Conservation (phyloP, 1,284 basidiomycete genomes). For the Rhodotorula sp. region DNA sequence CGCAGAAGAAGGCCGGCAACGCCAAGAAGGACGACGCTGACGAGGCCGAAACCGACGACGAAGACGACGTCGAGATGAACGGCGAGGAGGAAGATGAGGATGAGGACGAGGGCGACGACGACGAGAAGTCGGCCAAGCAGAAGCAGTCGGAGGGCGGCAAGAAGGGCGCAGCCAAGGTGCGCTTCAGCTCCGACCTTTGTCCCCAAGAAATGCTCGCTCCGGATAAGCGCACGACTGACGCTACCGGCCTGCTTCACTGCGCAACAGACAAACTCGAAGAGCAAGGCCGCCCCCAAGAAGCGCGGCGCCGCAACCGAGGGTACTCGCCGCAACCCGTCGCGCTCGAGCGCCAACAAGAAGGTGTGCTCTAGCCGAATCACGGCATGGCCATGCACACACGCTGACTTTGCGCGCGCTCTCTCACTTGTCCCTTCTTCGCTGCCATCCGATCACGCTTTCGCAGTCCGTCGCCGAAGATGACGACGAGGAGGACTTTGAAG, state of each 20-base stretch:
- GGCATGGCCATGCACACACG: no score
- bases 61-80: conserved; percentile 1
- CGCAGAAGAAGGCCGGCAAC: background rate
- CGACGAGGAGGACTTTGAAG: conserved; percentile 12
- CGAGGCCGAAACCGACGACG: conserved; percentile 12
- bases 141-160: conserved; percentile 25
- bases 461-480: conserved; percentile 14
- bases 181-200: no score
- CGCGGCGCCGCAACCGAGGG: conserved; percentile 15
- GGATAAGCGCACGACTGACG: background rate
- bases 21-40: background rate
- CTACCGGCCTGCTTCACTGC: background rate
- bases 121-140: conserved; percentile 9
- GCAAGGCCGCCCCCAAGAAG: conserved; percentile 26
- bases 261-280: conserved; percentile 16
- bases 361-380: background rate
- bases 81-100: conserved; percentile 13
- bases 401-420: no score
- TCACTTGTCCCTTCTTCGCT: no score
- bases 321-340: conserved; percentile 18
- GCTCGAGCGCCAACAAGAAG: conserved; percentile 5
- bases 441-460: background rate
- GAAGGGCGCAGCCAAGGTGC: conserved; percentile 30
- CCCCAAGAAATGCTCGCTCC: no score
- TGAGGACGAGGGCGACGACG: conserved; percentile 4